phyloP scores from a whole-genome alignment of 176 grass and related monocot genomes.

The Rhynchospora pubera region DNA sequence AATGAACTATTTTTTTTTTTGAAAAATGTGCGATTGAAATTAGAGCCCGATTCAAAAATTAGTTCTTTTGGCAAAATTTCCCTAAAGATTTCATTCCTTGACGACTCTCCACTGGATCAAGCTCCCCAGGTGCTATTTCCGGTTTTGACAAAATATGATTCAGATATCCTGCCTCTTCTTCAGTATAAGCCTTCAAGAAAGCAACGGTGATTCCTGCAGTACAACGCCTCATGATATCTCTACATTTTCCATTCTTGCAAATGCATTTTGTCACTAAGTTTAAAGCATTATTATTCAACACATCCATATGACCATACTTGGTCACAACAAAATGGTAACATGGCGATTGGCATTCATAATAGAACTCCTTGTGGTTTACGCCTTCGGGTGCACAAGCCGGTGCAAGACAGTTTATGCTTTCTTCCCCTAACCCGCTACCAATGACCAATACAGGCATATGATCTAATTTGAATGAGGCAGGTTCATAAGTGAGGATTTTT shows the following conservation, averaged over 20 bases:
- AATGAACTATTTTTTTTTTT: no score
- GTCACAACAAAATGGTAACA: slow-evolving; percentile 49
- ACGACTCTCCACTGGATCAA: slow-evolving; percentile 28
- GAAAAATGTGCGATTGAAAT: no score
- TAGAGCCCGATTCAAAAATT: no score
- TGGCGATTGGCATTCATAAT: slow-evolving; percentile 34
- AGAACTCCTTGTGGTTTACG: slow-evolving; percentile 53
- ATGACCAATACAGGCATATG: slow-evolving; percentile 38
- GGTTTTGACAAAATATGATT: slow-evolving; percentile 31
- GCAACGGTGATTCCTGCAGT: slow-evolving; percentile 39
- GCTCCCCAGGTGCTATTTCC: slow-evolving; percentile 22
- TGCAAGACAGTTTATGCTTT: slow-evolving; percentile 20
- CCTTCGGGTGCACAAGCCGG: slow-evolving; percentile 38
- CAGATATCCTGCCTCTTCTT: slow-evolving; percentile 24
- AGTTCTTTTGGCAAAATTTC: no score
- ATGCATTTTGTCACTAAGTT: slow-evolving; percentile 28
- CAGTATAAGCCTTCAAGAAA: slow-evolving; percentile 31
- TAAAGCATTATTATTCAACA: slow-evolving; percentile 40
- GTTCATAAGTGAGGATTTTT: slow-evolving; percentile 38
- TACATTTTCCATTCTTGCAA: slow-evolving; percentile 43
- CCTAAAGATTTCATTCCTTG: neutral
- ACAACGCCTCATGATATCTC: slow-evolving; percentile 45
- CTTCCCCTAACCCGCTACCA: slow-evolving; percentile 41
- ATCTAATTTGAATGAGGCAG: slow-evolving; percentile 29
- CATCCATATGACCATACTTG: slow-evolving; percentile 52